Base-by-base conservation (phyloP, 1,284 basidiomycete genomes). In the Paramarasmius palmivorus region DNA sequence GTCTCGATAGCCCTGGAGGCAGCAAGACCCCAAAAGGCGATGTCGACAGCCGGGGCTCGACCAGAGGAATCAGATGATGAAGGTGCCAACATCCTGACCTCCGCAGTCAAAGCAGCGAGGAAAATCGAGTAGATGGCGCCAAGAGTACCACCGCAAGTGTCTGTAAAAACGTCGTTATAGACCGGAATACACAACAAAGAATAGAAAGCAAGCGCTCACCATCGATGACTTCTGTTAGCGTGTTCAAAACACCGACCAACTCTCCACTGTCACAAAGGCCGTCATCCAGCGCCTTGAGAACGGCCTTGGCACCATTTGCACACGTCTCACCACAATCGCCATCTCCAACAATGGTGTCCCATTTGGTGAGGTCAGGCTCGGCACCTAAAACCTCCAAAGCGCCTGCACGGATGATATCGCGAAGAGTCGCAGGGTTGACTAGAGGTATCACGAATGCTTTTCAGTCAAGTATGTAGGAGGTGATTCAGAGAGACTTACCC, bases 351-450 rank as follows among this genome's bases (percentile, higher is more conserved):
- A 72, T 52, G 6, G 75, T 77, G 59, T 78, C 75, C 55, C 70
- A 75, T 32, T 61, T 64, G 20, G 76, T 76, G 55, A 77, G 59
- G n/a, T 71, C 71, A 0, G 63, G 60, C 61, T 77, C 75, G 6
- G 66, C 63, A 29, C 56, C 63, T 26, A 76, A 62, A 2, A 74
- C 70, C 1, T 67, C 62, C 32, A 64, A 71, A 67, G n/a, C 60
- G 50, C 44, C 61, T 54, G 40, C 75, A 59, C 19, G 63, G 69
- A 52, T 61, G 60, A 53, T 57, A 57, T 37, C 68, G 39, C 40
- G 47, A 25, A 54, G 47, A 56, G 53, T 39, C 48, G 46, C 12
- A 50, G 50, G 14, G 54, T 56, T 40, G 65, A 58, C 29, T 58
- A 52, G 2, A 57, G 54, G 29, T 48, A 40, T 2, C 7, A 15